These are phyloP conservation scores for Suhomyces atakaporum DNA, from an alignment of 1,139 yeast species.

Conservation along the genomic window DNA sequence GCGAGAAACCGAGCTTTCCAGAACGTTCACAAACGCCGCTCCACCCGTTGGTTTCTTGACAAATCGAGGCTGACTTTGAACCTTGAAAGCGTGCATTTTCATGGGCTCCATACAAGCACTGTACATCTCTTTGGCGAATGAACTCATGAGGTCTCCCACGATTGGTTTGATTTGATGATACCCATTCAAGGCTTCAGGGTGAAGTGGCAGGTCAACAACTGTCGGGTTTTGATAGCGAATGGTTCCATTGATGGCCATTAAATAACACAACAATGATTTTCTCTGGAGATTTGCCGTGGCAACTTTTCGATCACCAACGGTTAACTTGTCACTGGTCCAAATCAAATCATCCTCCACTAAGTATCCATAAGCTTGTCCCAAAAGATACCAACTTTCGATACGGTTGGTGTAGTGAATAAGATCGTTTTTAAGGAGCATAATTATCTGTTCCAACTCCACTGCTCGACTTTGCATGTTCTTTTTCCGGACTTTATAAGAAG, in stretches of 20 bases:
- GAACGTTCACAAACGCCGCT: constrained; percentile 24
- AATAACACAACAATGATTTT: constrained; percentile 69
- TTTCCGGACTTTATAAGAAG: constrained; percentile 66
- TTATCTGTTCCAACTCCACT: constrained; percentile 77
- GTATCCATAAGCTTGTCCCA: constrained; percentile 80
- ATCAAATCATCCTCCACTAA: constrained; percentile 86
- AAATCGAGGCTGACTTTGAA: constrained; percentile 37
- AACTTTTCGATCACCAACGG: constrained; percentile 60
- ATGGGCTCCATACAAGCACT: constrained; percentile 67
- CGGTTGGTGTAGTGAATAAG: constrained; percentile 65
- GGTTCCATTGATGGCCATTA: constrained; percentile 68
- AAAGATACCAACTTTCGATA: constrained; percentile 81
- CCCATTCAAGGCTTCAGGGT: no score
- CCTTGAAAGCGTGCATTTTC: constrained; percentile 56
- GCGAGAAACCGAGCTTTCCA: constrained; percentile 27
- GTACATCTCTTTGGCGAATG: constrained; percentile 62
- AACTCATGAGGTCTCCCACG: constrained; percentile 53
- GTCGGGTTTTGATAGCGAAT: constrained; percentile 25
- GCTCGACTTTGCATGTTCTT: constrained; percentile 77
- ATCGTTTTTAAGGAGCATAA: constrained; percentile 66
- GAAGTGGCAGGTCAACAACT: no score
- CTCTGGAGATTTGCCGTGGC: constrained; percentile 67
- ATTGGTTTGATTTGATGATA: constrained; percentile 31
- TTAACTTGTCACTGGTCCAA: constrained; percentile 87
- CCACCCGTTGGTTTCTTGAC: constrained; percentile 27